Percentiles rank a stretch among this genome's conserved stretches.
Evolutionary conservation across 2,329 filamentous ascomycete genomes (phyloP).

Genomic region (Hypoxylon sp.): DNA sequence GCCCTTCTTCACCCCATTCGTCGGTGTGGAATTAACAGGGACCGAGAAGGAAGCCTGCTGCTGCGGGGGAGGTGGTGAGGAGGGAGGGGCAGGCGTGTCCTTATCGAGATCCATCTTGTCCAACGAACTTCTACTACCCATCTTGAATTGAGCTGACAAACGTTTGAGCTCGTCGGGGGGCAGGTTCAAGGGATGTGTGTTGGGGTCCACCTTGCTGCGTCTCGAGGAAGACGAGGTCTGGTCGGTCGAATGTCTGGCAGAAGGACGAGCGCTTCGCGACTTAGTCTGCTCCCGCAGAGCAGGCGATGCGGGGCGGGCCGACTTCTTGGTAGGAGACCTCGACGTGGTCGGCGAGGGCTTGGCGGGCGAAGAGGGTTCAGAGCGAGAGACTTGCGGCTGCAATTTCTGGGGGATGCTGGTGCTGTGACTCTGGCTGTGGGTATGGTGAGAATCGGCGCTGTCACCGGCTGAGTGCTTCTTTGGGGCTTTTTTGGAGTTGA

Average conservation of each 20-base stretch:
- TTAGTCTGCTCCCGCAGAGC: conserved; percentile 45
- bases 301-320: conserved; percentile 43
- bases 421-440: conserved; percentile 22
- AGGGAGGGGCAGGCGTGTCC: conserved; percentile 56
- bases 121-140: conserved; percentile 65
- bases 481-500: conserved; percentile 47
- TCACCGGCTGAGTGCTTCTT: conserved; percentile 46
- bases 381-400: conserved; percentile 37
- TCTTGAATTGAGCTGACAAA: conserved; percentile 70
- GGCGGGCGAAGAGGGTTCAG: conserved; percentile 41
- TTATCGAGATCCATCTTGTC: conserved; percentile 76
- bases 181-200: conserved; percentile 88
- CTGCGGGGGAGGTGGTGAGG: conserved; percentile 62
- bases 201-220: conserved; percentile 66
- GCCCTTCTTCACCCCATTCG: conserved; percentile 56
- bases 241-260: conserved; percentile 58
- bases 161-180: conserved; percentile 87
- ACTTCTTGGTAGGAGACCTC: conserved; percentile 40
- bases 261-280: conserved; percentile 55
- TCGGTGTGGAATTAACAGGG: conserved; percentile 55
- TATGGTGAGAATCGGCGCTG: conserved; percentile 38
- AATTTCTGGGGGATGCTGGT: conserved; percentile 37
- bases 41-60: conserved; percentile 52
- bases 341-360: conserved; percentile 34
- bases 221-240: conserved; percentile 51